Base-by-base conservation (phyloP, 805 yeast species). In the Candida koratica region DNA sequence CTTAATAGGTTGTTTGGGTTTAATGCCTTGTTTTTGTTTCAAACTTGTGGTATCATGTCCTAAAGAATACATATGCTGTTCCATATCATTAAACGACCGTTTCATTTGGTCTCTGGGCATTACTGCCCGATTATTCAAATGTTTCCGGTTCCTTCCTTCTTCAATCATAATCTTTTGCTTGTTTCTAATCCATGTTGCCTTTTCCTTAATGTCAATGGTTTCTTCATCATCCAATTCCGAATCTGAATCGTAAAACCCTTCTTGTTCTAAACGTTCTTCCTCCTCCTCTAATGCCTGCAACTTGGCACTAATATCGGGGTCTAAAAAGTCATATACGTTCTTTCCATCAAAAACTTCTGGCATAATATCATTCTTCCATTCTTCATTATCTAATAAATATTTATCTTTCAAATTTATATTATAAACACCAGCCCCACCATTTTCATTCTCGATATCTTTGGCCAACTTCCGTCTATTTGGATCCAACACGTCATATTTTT, bases 361-460 rank as follows among this genome's bases (percentile, higher is more conserved):
- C 87, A 93, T 87, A 44, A 83, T 75, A 63, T 93, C 99, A 48
- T 87, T 79, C 75, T 90, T 90, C 99, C 99, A 93, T 46, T 86
- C 94, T 35, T 90, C 97, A 58, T 93, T 90, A 49, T 90, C 98
- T 50, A 93, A 71, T 44, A 93, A 49, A 64, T 94, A 93, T 55
- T 81, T 84, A 56, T 90, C 97, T 60, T 88, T 86, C 67, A 93
- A 72, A 68, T 93, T 88, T 57, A 93, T 77, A 68, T 88, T 93
- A 73, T 68, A 93, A 23, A 93, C 98, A 73, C 98, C 98, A 28
- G 98, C 97, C 58, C 98, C 98, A 58, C 98, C 98, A 53, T 93
- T 86, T 59, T 84, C 96, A 33, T 75, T 82, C 68, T 93, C 98
- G 44, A 88, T 71, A 57, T 93, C 97, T 55, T 86, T 77, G 25